phyloP scores from a whole-genome alignment of 2,329 filamentous ascomycete genomes.

The Penicillium aurantiogriseum region DNA sequence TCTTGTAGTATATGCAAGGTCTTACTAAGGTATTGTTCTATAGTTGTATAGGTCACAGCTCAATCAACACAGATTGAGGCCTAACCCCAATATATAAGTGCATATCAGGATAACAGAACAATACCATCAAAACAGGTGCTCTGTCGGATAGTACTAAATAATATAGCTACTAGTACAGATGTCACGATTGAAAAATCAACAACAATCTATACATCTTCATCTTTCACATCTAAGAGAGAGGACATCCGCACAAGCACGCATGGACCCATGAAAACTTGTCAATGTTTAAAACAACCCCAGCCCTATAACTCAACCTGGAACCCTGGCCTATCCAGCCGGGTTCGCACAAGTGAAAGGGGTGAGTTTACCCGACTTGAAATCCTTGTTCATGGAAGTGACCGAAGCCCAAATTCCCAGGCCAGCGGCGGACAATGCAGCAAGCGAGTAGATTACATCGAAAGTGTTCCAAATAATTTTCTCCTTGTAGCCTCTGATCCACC shows the following conservation, averaged over 20 bases:
- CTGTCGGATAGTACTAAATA: too few relatives aligned
- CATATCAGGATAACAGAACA: too few relatives aligned
- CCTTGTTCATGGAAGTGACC: slow-evolving; percentile 8
- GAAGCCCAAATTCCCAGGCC: slow-evolving; percentile 20
- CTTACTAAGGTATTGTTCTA: background rate
- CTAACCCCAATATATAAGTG: background rate
- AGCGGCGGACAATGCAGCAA: slow-evolving; percentile 9
- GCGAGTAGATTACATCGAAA: slow-evolving; percentile 13
- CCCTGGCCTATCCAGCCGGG: slow-evolving; percentile 10
- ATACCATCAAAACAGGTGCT: too few relatives aligned
- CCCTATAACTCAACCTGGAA: background rate
- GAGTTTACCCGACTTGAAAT: slow-evolving; percentile 1
- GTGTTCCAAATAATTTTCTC: slow-evolving; percentile 15
- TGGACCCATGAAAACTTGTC: background rate
- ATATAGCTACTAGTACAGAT: too few relatives aligned
- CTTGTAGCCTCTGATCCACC: slow-evolving; percentile 17
- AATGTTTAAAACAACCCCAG: background rate
- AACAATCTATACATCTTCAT: background rate
- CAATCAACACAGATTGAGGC: background rate
- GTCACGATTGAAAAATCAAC: background rate
- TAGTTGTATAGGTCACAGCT: background rate
- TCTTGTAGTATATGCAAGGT: background rate
- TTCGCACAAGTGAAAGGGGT: slow-evolving; percentile 16
- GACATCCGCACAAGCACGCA: background rate
- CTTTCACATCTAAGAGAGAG: background rate